Evolutionary conservation across 495 filamentous ascomycete species (phyloP), one percentile per base, ranked within the genome.

Genomic region (Neurospora tetrasperma): DNA sequence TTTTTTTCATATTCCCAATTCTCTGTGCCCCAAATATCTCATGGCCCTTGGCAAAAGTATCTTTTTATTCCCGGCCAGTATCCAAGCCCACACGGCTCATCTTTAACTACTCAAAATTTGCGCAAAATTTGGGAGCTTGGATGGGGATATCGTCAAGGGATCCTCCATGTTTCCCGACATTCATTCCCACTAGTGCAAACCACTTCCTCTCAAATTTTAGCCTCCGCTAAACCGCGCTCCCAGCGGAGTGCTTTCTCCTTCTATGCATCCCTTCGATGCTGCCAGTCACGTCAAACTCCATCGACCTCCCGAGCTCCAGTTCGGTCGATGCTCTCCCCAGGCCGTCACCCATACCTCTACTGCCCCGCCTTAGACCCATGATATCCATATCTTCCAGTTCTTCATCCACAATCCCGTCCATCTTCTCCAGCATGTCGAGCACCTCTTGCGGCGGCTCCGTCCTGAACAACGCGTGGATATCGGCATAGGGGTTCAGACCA

Each of bases 381-480:
- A 62, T 31, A 8, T 62, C 54, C 54, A 62, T 62, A 8, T 62
- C 54, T 5, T 62, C 54, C 54, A 62, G 12, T 20, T 62, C 54
- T 31, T 62, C 54, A 11, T 62, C 54, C 23, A 62, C 54, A 31
- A 62, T 31, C 20, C 54, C 54, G 23, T 82, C 80, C 72, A 82
- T 70, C 78, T 79, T 77, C 23, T 79, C 79, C 9, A 80, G 78
- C 71, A 76, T 75, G 70, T 86, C 83, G 12, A 83, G 35, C 0
- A 88, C 78, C 1, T 81, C 82, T 44, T 84, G 80, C 41, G 88
- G 89, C 23, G 89, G 89, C 54, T 90, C 89, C 0, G 82, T 78
- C 18, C 88, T 85, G 75, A 91, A 90, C 2, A 89, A 87, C 0
- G 85, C 86, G 74, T 89, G 84, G 40, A 89, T 83, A 75, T 90